Evolutionary conservation across 2,329 filamentous ascomycete genomes (phyloP).

Genomic region (Fusarium praegraminearum): DNA sequence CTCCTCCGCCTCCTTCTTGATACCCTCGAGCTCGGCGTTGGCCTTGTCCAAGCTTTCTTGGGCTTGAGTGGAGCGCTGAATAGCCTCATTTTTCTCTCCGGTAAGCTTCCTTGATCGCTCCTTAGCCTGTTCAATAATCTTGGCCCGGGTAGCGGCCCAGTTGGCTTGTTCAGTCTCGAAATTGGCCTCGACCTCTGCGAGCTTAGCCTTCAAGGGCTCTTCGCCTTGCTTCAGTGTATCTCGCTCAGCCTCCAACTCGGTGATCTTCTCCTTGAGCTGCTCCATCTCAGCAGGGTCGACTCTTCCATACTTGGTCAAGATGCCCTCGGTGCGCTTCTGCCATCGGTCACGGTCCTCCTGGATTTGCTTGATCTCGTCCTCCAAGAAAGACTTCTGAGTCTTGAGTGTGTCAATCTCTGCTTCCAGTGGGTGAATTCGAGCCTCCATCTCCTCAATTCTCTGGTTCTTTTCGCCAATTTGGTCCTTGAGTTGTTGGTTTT

Average conservation of each 20-base stretch:
- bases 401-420: conserved; percentile 84
- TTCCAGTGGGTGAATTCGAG: conserved; percentile 84
- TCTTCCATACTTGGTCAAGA: conserved; percentile 94
- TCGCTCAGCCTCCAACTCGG: conserved; percentile 73
- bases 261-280: conserved; percentile 82
- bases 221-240: conserved; percentile 65
- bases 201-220: conserved; percentile 64
- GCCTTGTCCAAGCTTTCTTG: conserved; percentile 63
- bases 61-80: conserved; percentile 64
- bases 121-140: conserved; percentile 72
- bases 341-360: conserved; percentile 93
- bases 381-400: conserved; percentile 81
- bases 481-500: conserved; percentile 82
- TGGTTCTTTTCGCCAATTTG: conserved; percentile 80
- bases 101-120: conserved; percentile 67
- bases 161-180: conserved; percentile 67
- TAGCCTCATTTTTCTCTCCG: conserved; percentile 65
- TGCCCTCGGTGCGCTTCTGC: conserved; percentile 96
- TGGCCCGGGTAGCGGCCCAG: conserved; percentile 66
- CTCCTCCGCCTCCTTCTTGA: conserved; percentile 54
- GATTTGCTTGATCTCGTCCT: conserved; percentile 88
- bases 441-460: conserved; percentile 79
- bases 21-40: conserved; percentile 67
- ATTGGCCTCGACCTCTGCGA: conserved; percentile 63
- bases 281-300: conserved; percentile 95